A percentile compares a stretch with the other conserved stretches of the same genome.
Conservation (phyloP, 2,329 filamentous ascomycete species). For the Cadophora sp. region DNA sequence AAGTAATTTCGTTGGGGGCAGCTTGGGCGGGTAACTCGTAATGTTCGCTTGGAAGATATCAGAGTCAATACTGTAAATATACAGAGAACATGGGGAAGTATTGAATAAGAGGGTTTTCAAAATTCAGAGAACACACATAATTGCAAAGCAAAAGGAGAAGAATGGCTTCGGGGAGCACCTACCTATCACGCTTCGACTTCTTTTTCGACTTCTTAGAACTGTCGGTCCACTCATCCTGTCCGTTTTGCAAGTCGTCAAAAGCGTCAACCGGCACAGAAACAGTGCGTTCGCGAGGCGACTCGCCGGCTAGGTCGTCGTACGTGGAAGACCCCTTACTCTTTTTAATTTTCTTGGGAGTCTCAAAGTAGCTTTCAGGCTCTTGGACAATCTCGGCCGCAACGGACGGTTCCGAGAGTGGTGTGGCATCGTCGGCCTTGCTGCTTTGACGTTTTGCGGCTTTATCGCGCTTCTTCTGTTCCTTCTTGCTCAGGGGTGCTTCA, state of each 20-base stretch:
- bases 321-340: slow-evolving; percentile 42
- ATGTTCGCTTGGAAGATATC: slow-evolving; percentile 4
- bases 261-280: slow-evolving; percentile 43
- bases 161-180: background rate
- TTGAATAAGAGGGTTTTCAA: background rate
- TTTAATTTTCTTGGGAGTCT: slow-evolving; percentile 42
- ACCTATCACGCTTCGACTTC: slow-evolving; percentile 46
- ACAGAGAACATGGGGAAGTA: background rate
- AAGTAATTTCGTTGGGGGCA: slow-evolving; percentile 25
- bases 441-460: slow-evolving; percentile 49
- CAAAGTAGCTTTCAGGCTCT: slow-evolving; percentile 42
- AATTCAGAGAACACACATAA: background rate
- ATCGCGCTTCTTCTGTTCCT: slow-evolving; percentile 56
- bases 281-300: slow-evolving; percentile 35
- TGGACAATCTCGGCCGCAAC: slow-evolving; percentile 35
- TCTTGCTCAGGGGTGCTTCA: slow-evolving; percentile 50
- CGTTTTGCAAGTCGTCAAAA: slow-evolving; percentile 42
- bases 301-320: slow-evolving; percentile 48
- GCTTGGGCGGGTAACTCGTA: slow-evolving; percentile 14
- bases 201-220: slow-evolving; percentile 48
- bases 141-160: background rate
- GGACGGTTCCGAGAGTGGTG: slow-evolving; percentile 30
- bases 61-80: background rate
- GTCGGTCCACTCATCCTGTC: slow-evolving; percentile 47
- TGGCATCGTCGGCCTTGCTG: slow-evolving; percentile 42